Evolutionary conservation across 495 filamentous ascomycete species (phyloP).

Genomic region (Neurospora sp.): DNA sequence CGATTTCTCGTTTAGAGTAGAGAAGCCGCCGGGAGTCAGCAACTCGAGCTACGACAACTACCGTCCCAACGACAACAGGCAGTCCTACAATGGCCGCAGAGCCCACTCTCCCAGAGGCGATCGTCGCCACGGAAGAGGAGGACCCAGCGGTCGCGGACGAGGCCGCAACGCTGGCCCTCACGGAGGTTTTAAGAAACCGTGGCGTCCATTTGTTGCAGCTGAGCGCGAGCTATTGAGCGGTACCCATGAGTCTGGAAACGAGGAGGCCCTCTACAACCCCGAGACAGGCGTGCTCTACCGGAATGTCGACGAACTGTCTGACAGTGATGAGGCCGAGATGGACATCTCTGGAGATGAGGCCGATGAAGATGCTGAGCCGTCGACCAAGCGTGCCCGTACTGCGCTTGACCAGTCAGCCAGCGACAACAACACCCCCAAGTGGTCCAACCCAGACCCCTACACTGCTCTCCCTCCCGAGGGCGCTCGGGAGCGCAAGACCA

Average conservation of each 20-base stretch:
- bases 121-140: not conserved
- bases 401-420: slow-evolving; percentile 21
- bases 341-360: slow-evolving; percentile 44
- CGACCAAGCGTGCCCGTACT: slow-evolving; percentile 35
- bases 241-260: slow-evolving; percentile 20
- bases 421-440: slow-evolving; percentile 50
- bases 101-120: not conserved
- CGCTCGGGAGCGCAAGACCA: slow-evolving; percentile 50
- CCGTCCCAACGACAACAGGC: slow-evolving; percentile 5
- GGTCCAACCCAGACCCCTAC: slow-evolving; percentile 93
- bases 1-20: slow-evolving; percentile 36
- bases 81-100: not conserved
- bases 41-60: slow-evolving; percentile 14
- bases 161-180: not conserved
- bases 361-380: slow-evolving; percentile 40
- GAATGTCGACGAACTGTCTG: slow-evolving; percentile 51
- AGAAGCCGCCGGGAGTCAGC: slow-evolving; percentile 28
- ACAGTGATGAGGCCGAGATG: slow-evolving; percentile 68
- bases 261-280: slow-evolving; percentile 27
- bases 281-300: slow-evolving; percentile 30
- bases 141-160: not conserved
- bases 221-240: slow-evolving; percentile 31
- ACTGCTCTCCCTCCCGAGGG: slow-evolving; percentile 67
- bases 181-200: not conserved
- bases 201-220: slow-evolving; percentile 19